Evolutionary conservation across 2,329 filamentous ascomycete genomes (phyloP).

Genomic region (Apiospora pterosperma): DNA sequence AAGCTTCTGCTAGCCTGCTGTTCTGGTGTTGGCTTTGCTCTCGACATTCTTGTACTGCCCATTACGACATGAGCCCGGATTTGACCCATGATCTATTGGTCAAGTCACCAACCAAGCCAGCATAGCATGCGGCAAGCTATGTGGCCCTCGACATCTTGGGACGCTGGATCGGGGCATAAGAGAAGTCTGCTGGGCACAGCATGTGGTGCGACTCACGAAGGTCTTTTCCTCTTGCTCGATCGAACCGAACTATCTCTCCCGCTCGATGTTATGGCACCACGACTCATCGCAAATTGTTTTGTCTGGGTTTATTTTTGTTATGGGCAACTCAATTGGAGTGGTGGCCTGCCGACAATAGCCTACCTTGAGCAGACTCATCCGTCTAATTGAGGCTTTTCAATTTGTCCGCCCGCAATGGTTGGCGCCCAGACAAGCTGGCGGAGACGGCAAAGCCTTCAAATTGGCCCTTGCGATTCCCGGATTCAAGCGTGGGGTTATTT

Average conservation of each 20-base stretch:
- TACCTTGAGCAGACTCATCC: background rate
- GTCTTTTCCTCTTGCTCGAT: background rate
- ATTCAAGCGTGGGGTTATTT: background rate
- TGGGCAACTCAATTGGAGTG: background rate
- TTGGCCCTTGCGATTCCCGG: background rate
- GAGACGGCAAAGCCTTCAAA: background rate
- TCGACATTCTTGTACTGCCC: background rate
- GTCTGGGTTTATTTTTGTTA: background rate
- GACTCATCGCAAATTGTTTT: background rate
- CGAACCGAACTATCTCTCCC: background rate
- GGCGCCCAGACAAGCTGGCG: background rate
- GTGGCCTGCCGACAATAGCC: background rate
- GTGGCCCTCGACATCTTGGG: background rate
- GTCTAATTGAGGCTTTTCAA: background rate
- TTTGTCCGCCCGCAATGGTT: background rate
- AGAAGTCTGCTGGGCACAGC: background rate
- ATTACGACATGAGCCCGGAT: background rate
- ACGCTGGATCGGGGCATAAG: background rate
- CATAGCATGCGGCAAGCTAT: background rate
- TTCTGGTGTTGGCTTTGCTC: background rate
- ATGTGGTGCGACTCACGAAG: background rate
- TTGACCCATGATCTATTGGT: background rate
- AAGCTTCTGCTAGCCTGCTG: background rate
- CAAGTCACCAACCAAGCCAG: background rate
- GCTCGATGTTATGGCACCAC: background rate